These are phyloP conservation scores for Solanum virginianum DNA, from an alignment of 257 asterid species.

Conservation along the genomic window DNA sequence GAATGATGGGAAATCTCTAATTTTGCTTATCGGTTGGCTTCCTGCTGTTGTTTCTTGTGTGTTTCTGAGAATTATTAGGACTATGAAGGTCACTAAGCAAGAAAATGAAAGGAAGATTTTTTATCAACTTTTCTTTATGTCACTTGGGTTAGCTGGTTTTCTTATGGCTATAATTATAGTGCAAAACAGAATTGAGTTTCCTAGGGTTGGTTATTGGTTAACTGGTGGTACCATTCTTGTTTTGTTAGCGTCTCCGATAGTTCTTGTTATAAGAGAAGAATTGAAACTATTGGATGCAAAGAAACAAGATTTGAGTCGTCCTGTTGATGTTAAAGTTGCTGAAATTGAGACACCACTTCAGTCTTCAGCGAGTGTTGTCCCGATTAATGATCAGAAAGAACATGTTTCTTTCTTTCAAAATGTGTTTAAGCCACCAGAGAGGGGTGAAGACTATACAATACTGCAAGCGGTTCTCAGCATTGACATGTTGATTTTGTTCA, in stretches of 20 bases:
- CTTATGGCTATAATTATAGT: slow-evolving; percentile 27
- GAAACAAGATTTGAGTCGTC: neutral
- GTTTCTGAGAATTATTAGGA: slow-evolving; percentile 26
- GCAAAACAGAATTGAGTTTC: slow-evolving; percentile 19
- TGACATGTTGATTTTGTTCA: slow-evolving; percentile 27
- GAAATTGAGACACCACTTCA: neutral
- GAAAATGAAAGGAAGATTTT: slow-evolving; percentile 27
- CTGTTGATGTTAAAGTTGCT: neutral
- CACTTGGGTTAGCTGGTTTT: slow-evolving; percentile 37
- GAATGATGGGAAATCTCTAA: slow-evolving; percentile 20
- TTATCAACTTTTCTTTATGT: slow-evolving; percentile 26
- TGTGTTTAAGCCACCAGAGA: slow-evolving; percentile 27
- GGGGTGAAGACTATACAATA: slow-evolving; percentile 31
- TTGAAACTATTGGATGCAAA: slow-evolving; percentile 16
- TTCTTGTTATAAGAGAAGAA: slow-evolving; percentile 26
- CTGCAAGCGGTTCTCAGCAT: slow-evolving; percentile 29
- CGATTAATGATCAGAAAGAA: neutral
- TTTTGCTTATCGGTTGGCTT: slow-evolving; percentile 45
- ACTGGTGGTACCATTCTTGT: slow-evolving; percentile 22
- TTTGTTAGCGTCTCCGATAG: slow-evolving; percentile 16
- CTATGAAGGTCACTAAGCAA: slow-evolving; percentile 20
- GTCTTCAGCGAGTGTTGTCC: neutral
- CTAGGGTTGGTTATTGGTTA: slow-evolving; percentile 8
- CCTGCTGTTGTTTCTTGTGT: slow-evolving; percentile 45
- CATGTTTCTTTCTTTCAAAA: slow-evolving; percentile 12